Conservation (phyloP, 2,329 filamentous ascomycete genomes). For the Karstenula rhodostoma region DNA sequence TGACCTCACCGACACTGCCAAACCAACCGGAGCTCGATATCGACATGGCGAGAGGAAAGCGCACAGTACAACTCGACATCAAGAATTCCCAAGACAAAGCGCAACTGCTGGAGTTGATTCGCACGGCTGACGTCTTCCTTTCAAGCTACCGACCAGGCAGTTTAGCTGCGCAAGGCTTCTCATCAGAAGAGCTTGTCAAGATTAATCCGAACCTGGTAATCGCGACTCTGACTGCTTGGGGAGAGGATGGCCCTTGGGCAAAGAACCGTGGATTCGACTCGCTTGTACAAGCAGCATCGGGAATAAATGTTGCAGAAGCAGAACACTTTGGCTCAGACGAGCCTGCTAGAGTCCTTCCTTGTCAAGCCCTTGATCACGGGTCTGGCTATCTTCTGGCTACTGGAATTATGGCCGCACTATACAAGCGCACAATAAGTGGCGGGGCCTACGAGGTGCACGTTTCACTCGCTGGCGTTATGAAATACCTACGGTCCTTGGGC, state of each 20-base stretch:
- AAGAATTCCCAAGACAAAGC: slow-evolving; percentile 51
- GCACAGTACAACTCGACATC: slow-evolving; percentile 58
- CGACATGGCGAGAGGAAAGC: slow-evolving; percentile 58
- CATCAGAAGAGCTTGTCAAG: slow-evolving; percentile 47
- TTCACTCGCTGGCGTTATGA: slow-evolving; percentile 64
- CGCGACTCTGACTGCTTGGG: slow-evolving; percentile 64
- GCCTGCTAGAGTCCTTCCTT: slow-evolving; percentile 56
- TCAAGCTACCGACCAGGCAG: slow-evolving; percentile 62
- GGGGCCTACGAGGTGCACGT: slow-evolving; percentile 63
- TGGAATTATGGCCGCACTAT: slow-evolving; percentile 62
- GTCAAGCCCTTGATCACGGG: slow-evolving; percentile 65
- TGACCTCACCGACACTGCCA: slow-evolving; percentile 55
- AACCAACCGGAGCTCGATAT: slow-evolving; percentile 52
- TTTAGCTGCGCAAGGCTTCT: slow-evolving; percentile 55
- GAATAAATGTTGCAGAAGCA: slow-evolving; percentile 65
- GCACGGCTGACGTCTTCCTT: slow-evolving; percentile 62
- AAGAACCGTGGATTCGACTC: slow-evolving; percentile 63
- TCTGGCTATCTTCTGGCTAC: slow-evolving; percentile 64
- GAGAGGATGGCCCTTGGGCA: slow-evolving; percentile 57
- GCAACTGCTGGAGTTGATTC: slow-evolving; percentile 54
- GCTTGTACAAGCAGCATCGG: slow-evolving; percentile 63
- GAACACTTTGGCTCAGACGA: slow-evolving; percentile 53
- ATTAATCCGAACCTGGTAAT: slow-evolving; percentile 57
- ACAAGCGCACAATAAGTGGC: slow-evolving; percentile 55
- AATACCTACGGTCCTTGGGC: slow-evolving; percentile 64